A percentile compares a stretch with the other conserved stretches of the same genome.
These are phyloP conservation scores for Coemansia sp. DNA, from an alignment of 192 early-diverging fungal genomes.

Conservation along the genomic window DNA sequence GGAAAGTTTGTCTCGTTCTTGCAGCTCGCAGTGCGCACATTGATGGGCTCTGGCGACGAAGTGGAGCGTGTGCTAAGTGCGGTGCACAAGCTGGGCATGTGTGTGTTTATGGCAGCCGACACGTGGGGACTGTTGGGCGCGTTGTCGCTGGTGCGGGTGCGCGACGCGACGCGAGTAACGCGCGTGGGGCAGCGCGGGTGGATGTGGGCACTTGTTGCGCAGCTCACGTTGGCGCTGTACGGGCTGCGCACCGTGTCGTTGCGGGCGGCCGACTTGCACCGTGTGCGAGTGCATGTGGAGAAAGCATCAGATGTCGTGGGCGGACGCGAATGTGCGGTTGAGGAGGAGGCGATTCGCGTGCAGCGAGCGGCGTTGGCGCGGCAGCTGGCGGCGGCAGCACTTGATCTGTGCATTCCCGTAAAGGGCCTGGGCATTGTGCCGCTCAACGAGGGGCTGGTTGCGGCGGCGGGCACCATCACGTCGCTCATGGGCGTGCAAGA, in stretches of 20 bases:
- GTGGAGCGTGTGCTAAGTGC: slow-evolving; percentile 25
- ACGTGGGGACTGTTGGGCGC: slow-evolving; percentile 34
- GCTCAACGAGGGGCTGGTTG: slow-evolving; percentile 56
- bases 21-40: slow-evolving; percentile 18
- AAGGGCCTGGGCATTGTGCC: slow-evolving; percentile 45
- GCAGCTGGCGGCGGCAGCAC: slow-evolving; percentile 34
- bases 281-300: slow-evolving; percentile 31
- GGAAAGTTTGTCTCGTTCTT: slow-evolving; percentile 52
- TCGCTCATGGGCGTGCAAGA: slow-evolving; percentile 55
- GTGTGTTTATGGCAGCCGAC: slow-evolving; percentile 47
- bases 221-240: slow-evolving; percentile 32
- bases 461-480: slow-evolving; percentile 55
- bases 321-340: slow-evolving; percentile 33
- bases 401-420: slow-evolving; percentile 53
- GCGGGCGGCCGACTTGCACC: slow-evolving; percentile 32
- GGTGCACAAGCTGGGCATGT: slow-evolving; percentile 48
- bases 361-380: slow-evolving; percentile 18
- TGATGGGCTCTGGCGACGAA: slow-evolving; percentile 28
- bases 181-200: slow-evolving; percentile 42
- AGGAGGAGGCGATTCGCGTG: slow-evolving; percentile 23
- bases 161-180: slow-evolving; percentile 21
- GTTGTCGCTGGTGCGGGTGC: slow-evolving; percentile 26
- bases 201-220: slow-evolving; percentile 39
- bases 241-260: slow-evolving; percentile 30
- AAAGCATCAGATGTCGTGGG: slow-evolving; percentile 33